Percentiles rank a stretch among this genome's conserved stretches.
These are phyloP conservation scores for Neltuma alba DNA, from an alignment of 306 rosid species.

Conservation along the genomic window DNA sequence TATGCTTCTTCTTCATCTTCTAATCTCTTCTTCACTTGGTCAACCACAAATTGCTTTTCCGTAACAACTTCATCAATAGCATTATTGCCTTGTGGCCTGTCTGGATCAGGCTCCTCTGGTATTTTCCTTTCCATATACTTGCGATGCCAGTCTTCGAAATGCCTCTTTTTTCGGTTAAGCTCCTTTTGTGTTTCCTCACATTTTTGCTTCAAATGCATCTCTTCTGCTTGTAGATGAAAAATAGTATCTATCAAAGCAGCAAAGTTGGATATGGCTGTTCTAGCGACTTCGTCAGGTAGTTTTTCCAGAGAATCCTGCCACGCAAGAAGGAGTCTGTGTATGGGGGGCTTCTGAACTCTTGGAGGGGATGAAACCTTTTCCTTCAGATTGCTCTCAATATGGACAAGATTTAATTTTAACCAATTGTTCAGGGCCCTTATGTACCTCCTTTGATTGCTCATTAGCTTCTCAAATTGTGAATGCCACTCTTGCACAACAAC, in stretches of 20 bases:
- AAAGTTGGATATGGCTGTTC: constrained; percentile 56
- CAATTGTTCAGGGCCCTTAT: constrained; percentile 55
- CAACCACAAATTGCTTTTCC: constrained; percentile 48
- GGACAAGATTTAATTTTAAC: constrained; percentile 68
- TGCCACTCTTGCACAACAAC: constrained; percentile 61
- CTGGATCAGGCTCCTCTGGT: constrained; percentile 41
- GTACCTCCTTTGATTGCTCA: constrained; percentile 55
- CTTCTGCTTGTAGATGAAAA: constrained; percentile 51
- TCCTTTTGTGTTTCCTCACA: constrained; percentile 64
- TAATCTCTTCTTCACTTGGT: constrained; percentile 47
- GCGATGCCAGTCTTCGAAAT: constrained; percentile 57
- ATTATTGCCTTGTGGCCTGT: constrained; percentile 33
- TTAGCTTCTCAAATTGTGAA: constrained; percentile 52
- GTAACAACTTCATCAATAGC: constrained; percentile 30
- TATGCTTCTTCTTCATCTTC: constrained; percentile 56
- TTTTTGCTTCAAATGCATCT: constrained; percentile 52
- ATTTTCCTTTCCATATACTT: constrained; percentile 49
- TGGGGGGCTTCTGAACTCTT: constrained; percentile 53
- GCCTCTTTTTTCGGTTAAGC: constrained; percentile 49
- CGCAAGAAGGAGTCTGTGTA: constrained; percentile 45
- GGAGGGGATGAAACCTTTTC: constrained; percentile 75
- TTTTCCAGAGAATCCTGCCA: constrained; percentile 69
- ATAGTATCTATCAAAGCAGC: constrained; percentile 54
- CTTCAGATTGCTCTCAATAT: constrained; percentile 64
- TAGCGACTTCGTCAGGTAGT: constrained; percentile 60